Base-by-base conservation (phyloP, 2,329 filamentous ascomycete genomes). In the Fusarium liriodendri region DNA sequence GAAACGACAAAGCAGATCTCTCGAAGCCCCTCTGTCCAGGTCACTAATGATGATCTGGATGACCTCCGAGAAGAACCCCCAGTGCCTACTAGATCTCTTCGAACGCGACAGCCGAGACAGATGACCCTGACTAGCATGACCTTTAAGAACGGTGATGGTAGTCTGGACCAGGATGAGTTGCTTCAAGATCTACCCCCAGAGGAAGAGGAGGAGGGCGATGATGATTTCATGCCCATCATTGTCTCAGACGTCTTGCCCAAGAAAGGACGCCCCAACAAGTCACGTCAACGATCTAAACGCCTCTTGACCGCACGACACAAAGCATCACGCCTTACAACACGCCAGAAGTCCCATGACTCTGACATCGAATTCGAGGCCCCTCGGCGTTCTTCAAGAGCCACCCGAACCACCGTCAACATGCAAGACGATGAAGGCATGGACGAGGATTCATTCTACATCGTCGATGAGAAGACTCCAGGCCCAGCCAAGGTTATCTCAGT, bases 401-500 rank as follows among this genome's bases (percentile, higher is more conserved):
- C 81, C 8, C 85, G 84, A 62, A 83, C 84, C 65, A 82, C 77
- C 2, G 80, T 77, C 27, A 85, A 75, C 66, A 88, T 90, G 84
- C 79, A 79, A 5, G 91, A 93, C 71, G 82, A 83, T 2, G 29
- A 32, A 32, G 29, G 29, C 29, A 83, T 90, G 66, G 89, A 93
- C 45, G 89, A 93, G 11, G 89, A 93, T 18, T 84, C 83, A 2
- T 85, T 88, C 62, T 89, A 87, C 71, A 77, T 83, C 2, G 83
- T 86, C 0, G 88, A 89, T 2, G 85, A 87, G 29, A 86, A 82
- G 62, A 75, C 83, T 0, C 77, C 81, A 0, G 82, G 78, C 18
- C 84, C 85, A 13, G 85, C 89, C 1, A 91, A 91, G 81, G 83
- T 90, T 47, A 83, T 89, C 14, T 90, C 91, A 16, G 89, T 95